Conservation (phyloP, 768 basidiomycete species). For the Termitomyces sp. region DNA sequence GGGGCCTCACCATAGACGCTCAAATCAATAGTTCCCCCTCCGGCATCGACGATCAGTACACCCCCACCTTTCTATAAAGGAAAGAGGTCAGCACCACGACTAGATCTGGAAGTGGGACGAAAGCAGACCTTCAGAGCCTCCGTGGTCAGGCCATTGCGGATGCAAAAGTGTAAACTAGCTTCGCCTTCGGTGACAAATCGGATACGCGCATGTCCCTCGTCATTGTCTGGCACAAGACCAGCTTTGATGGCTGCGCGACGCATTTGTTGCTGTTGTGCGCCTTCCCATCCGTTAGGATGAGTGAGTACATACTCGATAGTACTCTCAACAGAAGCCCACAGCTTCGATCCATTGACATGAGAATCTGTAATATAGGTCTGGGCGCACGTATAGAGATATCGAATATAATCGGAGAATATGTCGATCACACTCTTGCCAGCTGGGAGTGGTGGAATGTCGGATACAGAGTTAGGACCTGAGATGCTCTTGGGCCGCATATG, state of each 20-base stretch:
- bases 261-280: not conserved
- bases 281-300: conserved; percentile 1
- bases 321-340: not conserved
- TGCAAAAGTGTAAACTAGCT: conserved; percentile 52
- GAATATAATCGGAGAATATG: not conserved
- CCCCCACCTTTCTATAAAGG: not conserved
- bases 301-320: not conserved
- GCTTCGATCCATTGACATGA: not conserved
- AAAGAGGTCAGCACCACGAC: not conserved
- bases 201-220: conserved; percentile 34
- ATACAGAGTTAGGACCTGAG: not conserved
- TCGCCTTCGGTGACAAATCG: conserved; percentile 58
- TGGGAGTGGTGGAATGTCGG: not conserved
- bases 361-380: not conserved
- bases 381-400: not conserved
- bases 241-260: not conserved
- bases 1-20: not conserved
- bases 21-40: not conserved
- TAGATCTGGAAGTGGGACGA: not conserved
- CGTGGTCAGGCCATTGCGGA: conserved; percentile 35
- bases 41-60: not conserved
- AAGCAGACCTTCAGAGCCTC: conserved; percentile 28
- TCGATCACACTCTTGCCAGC: not conserved
- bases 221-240: not conserved
- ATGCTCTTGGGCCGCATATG: not conserved